These are phyloP conservation scores for Aspergillus tanneri DNA, from an alignment of 2,329 filamentous ascomycete species.

Conservation along the genomic window DNA sequence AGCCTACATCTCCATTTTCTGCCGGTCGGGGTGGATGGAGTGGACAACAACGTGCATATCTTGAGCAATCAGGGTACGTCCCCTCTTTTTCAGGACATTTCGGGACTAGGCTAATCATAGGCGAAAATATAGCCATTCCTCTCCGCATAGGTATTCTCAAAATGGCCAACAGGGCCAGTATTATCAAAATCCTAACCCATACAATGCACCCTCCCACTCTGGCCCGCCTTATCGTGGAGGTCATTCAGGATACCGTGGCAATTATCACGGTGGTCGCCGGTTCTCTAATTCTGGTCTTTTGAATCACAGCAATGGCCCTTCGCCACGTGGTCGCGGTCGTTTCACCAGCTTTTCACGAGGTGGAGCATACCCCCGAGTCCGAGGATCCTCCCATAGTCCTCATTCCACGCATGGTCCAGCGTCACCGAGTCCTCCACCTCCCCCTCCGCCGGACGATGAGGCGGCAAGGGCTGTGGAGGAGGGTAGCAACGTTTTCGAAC, in stretches of 20 bases:
- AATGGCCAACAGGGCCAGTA: constrained; percentile 57
- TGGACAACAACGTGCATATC: constrained; percentile 41
- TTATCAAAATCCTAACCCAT: constrained; percentile 50
- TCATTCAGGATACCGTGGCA: constrained; percentile 62
- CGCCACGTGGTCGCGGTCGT: constrained; percentile 57
- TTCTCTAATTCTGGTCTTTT: constrained; percentile 49
- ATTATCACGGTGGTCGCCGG: constrained; percentile 45
- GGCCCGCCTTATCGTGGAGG: constrained; percentile 54
- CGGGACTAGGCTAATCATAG: constrained; percentile 26
- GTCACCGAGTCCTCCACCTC: constrained; percentile 32
- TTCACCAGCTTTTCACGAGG: constrained; percentile 73
- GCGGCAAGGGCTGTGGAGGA: constrained; percentile 47
- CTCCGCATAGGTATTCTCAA: constrained; percentile 59
- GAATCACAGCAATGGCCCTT: constrained; percentile 41
- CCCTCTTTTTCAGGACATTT: constrained; percentile 7
- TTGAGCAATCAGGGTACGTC: constrained; percentile 53
- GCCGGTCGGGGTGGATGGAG: constrained; percentile 55
- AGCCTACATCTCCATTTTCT: constrained; percentile 60
- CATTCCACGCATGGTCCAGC: constrained; percentile 40
- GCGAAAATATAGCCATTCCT: constrained; percentile 56
- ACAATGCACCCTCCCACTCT: constrained; percentile 58
- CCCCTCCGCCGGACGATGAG: constrained; percentile 36
- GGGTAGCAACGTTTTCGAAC: constrained; percentile 61
- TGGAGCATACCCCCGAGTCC: constrained; percentile 55
- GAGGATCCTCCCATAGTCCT: constrained; percentile 45